Evolutionary conservation across 2,329 filamentous ascomycete species (phyloP), one percentile per base, ranked within the genome.

Genomic region (Rhynchosporium secalis): DNA sequence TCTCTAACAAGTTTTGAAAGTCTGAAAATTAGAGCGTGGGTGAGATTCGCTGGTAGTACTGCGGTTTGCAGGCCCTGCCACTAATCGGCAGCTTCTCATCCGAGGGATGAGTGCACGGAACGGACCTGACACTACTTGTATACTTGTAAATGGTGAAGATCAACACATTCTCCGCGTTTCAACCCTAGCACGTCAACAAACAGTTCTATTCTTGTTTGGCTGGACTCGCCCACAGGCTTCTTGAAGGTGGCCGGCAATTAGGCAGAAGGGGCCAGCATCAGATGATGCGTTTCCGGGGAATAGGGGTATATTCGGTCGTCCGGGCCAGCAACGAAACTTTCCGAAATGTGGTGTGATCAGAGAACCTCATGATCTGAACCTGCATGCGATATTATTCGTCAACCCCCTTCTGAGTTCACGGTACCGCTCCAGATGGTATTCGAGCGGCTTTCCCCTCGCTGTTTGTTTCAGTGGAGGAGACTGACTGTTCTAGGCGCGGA

Each of bases 361-460:
- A 20, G 52, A 56, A 43, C 52, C 26, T 38, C 26, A 40, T 20
- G 52, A 43, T 56, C 36, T 56, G 28, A 7, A 52, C 49, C 8
- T 26, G 52, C 38, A 56, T 43, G 52, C 52, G 20, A 40, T 41
- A 12, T 10, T 41, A 4, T 56, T 56, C 43, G 43, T 43, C 52
- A 36, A 10, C 6, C 8, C 28, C 28, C 9, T 28, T 43, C n/a
- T 41, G 36, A 38, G 31, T 4, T 33, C 31, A 38, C 49, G 52
- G 52, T 38, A 29, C 52, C 52, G 40, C 20, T 56, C 52, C 52
- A 56, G 20, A 38, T 56, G 36, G 52, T 56, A 56, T 56, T 56
- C 43, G 31, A 56, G 28, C 36, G 20, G 20, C 20, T 56, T 56
- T 43, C 52, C 52, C 38, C 52, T 56, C 38, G 52, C 31, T 31